Evolutionary conservation across 371 early-diverging fungal species (phyloP), one percentile per base, ranked within the genome.

Genomic region (Lichtheimia ornata): DNA sequence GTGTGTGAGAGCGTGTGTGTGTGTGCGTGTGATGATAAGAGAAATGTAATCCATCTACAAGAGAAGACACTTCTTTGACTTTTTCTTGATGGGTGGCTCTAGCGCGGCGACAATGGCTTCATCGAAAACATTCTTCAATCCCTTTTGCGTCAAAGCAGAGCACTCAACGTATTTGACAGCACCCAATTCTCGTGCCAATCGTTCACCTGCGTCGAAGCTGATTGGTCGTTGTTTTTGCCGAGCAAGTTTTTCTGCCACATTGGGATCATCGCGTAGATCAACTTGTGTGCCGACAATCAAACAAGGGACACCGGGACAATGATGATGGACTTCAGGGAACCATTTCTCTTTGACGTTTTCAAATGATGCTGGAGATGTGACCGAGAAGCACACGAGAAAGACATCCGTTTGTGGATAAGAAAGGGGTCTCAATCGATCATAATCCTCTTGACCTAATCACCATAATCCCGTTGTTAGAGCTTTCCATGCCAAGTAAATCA

Each of bases 101-200:
- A 98, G 74, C 30, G 97, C 98, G n/a, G 97, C 98, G 28, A 97
- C 94, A 68, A 98, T 97, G 7, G 98, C 98, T 75, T 98, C 97
- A 72, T 97, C 98, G 85, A 98, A 98, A 27, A 99, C 98, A 70
- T 99, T 97, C 79, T 97, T 96, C 60, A 99, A 80, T 5, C 99
- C 89, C 70, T 91, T 88, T 71, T 96, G 98, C 35, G 97, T 97
- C 66, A 96, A 76, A 24, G 99, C 96, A 56, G 96, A 96, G 71
- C 98, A 99, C 70, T 99, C 99, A 50, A 99, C 91, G 74, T 97
- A 99, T 77, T 95, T 96, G 65, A 96, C 93, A 13, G 98, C 98
- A 35, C 89, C 88, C 51, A 97, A 86, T 65, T 95, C 94, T 63
- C 83, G 83, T 50, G 96, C 93, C 51, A 99, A 78, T 52, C 87